phyloP scores from a whole-genome alignment of 2,329 filamentous ascomycete species.

The Didymella glomerata region DNA sequence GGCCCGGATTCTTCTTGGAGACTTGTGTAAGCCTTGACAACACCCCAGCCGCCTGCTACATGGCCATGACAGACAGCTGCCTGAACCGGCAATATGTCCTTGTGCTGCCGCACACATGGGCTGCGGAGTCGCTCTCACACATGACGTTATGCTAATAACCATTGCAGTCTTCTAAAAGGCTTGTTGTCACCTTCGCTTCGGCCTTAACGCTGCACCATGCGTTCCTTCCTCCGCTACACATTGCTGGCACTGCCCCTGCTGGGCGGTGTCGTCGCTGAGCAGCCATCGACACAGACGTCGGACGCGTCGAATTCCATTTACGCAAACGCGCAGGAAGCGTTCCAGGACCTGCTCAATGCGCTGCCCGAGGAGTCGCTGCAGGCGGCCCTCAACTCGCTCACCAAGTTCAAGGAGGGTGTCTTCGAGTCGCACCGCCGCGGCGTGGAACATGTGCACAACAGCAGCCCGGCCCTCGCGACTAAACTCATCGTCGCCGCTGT shows the following conservation, averaged over 20 bases:
- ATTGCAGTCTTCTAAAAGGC: conserved; percentile 19
- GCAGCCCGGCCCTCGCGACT: conserved; percentile 68
- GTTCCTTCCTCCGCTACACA: conserved; percentile 40
- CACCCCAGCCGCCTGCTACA: conserved; percentile 11
- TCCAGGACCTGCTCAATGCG: conserved; percentile 65
- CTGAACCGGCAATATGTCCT: conserved; percentile 17
- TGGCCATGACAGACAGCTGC: conserved; percentile 15
- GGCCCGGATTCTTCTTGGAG: conserved; percentile 5
- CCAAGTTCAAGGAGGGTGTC: conserved; percentile 73
- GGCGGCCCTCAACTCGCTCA: conserved; percentile 69
- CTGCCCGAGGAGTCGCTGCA: conserved; percentile 70
- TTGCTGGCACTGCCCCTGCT: conserved; percentile 46
- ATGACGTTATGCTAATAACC: conserved; percentile 33
- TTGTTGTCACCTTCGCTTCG: conserved; percentile 13
- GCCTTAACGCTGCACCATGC: conserved; percentile 34
- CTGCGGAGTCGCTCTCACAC: neutral
- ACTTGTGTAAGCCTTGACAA: conserved; percentile 20
- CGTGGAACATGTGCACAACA: conserved; percentile 68
- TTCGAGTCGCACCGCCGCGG: conserved; percentile 71
- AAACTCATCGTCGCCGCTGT: conserved; percentile 71
- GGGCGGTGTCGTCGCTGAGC: conserved; percentile 31
- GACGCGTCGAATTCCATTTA: conserved; percentile 37
- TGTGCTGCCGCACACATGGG: conserved; percentile 1
- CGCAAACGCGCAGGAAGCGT: conserved; percentile 51
- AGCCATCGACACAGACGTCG: conserved; percentile 30